Conservation (phyloP, 352 stramenopile species). For the Elongisporangium senticosum region DNA sequence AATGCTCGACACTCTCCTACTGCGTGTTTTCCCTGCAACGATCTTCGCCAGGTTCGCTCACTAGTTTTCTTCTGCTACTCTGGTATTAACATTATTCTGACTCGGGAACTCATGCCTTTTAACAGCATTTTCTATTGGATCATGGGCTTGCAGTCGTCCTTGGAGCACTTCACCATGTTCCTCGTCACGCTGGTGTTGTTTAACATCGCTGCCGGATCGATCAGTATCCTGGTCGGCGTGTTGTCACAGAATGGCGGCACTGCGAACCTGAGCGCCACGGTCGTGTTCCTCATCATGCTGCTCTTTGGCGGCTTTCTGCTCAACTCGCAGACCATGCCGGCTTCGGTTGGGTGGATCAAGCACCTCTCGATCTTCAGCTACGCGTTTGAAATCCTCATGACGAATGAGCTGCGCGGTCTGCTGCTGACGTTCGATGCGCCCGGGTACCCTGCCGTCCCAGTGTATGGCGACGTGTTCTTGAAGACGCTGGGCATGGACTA, state of each 20-base stretch:
- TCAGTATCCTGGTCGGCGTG: slow-evolving; percentile 71
- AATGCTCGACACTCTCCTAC: slow-evolving; percentile 61
- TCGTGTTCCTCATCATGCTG: slow-evolving; percentile 77
- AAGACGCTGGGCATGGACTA: slow-evolving; percentile 83
- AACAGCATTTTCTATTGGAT: slow-evolving; percentile 82
- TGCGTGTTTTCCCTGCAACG: slow-evolving; percentile 65
- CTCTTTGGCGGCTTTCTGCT: slow-evolving; percentile 86
- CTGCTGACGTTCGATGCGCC: slow-evolving; percentile 75
- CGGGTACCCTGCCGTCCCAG: slow-evolving; percentile 63
- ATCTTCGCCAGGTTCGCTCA: slow-evolving; percentile 51
- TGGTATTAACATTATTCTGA: neutral
- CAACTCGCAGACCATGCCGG: slow-evolving; percentile 76
- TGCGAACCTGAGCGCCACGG: slow-evolving; percentile 66
- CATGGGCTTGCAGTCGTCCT: slow-evolving; percentile 67
- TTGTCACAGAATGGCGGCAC: slow-evolving; percentile 54
- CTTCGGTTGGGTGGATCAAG: slow-evolving; percentile 61
- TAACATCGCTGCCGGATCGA: slow-evolving; percentile 68
- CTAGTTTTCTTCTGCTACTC: neutral
- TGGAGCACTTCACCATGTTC: slow-evolving; percentile 63
- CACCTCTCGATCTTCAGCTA: slow-evolving; percentile 85
- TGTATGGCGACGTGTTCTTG: slow-evolving; percentile 82
- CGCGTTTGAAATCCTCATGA: slow-evolving; percentile 85
- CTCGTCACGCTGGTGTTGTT: slow-evolving; percentile 69
- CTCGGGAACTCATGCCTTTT: neutral
- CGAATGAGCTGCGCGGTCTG: slow-evolving; percentile 70